Conservation (phyloP, 139 green algal species). For the Desmodesmus armatus region DNA sequence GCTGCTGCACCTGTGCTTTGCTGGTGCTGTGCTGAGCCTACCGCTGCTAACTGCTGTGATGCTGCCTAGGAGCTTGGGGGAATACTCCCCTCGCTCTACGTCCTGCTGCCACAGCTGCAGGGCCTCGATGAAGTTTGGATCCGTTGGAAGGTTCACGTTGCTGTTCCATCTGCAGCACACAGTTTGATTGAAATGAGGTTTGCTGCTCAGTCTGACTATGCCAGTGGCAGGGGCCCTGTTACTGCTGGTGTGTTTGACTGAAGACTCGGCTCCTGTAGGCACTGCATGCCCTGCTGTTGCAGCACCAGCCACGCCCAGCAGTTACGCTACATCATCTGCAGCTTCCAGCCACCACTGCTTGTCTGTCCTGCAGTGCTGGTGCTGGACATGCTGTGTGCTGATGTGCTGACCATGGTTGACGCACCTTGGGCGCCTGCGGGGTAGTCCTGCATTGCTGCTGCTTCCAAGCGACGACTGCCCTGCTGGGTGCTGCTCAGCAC, state of each 20-base stretch:
- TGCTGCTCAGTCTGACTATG: not conserved
- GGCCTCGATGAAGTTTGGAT: slow-evolving; percentile 8
- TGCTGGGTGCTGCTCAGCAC: not conserved
- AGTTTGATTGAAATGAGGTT: not conserved
- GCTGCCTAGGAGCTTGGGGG: slow-evolving; percentile 16
- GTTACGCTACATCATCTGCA: too few relatives aligned
- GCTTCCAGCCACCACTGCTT: too few relatives aligned
- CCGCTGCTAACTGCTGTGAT: not conserved
- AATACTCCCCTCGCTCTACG: slow-evolving; percentile 5
- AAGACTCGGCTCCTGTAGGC: too few relatives aligned
- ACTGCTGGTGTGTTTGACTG: too few relatives aligned
- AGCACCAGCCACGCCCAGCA: too few relatives aligned
- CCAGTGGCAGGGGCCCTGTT: too few relatives aligned
- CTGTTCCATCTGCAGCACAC: slow-evolving; percentile 16
- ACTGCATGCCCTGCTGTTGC: too few relatives aligned
- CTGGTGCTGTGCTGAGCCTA: slow-evolving; percentile 1
- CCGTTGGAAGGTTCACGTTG: slow-evolving; percentile 11
- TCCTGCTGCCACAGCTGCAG: slow-evolving; percentile 13
- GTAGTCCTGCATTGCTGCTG: not conserved
- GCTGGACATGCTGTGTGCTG: not conserved
- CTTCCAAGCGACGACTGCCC: not conserved
- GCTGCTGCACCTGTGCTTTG: not conserved
- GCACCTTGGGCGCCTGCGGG: not conserved
- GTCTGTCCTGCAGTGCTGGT: too few relatives aligned
- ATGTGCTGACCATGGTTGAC: not conserved